Conservation (phyloP, 2,329 filamentous ascomycete species). For the Exophiala sideris region DNA sequence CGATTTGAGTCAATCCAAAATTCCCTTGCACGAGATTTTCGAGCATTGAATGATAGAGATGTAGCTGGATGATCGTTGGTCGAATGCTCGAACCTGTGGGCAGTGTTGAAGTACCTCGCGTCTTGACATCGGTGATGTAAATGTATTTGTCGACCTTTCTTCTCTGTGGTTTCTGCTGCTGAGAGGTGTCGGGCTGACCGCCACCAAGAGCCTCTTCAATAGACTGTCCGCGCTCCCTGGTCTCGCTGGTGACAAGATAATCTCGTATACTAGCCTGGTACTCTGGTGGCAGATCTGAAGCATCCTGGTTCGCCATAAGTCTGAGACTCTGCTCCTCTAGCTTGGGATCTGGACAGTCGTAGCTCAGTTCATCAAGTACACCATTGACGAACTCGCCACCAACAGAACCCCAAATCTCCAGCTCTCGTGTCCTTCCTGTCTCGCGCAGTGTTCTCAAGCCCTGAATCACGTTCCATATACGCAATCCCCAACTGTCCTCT, state of each 20-base stretch:
- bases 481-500: constrained; percentile 78
- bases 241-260: constrained; percentile 35
- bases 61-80: constrained; percentile 80
- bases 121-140: constrained; percentile 91
- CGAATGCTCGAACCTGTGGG: constrained; percentile 65
- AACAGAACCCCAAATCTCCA: constrained; percentile 81
- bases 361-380: constrained; percentile 81
- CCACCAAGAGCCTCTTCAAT: constrained; percentile 31
- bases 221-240: constrained; percentile 27
- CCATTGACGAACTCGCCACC: constrained; percentile 83
- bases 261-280: constrained; percentile 47
- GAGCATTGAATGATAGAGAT: constrained; percentile 85
- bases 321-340: constrained; percentile 59
- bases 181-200: constrained; percentile 14
- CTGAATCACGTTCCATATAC: constrained; percentile 88
- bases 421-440: constrained; percentile 68
- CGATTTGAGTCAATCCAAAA: constrained; percentile 66
- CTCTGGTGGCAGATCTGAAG: constrained; percentile 40
- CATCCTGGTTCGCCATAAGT: constrained; percentile 55
- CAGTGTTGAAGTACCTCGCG: constrained; percentile 61
- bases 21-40: constrained; percentile 67
- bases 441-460: constrained; percentile 71
- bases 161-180: constrained; percentile 16
- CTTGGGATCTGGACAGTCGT: constrained; percentile 68
- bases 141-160: constrained; percentile 39